phyloP scores from a whole-genome alignment of 345 rosid genomes.

The Microcos paniculata region DNA sequence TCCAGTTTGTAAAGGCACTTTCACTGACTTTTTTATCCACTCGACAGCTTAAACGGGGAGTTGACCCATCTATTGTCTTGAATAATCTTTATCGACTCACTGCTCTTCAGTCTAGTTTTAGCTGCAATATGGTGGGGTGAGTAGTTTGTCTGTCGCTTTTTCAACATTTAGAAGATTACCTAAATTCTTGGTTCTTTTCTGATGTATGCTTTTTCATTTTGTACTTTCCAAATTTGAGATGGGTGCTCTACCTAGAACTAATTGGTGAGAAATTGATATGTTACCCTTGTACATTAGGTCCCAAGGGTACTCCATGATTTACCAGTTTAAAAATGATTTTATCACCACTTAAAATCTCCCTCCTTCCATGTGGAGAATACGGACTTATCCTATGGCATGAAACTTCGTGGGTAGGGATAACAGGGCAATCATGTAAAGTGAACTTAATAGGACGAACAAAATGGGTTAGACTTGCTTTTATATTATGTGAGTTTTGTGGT shows the following conservation, averaged over 20 bases:
- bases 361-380: background rate
- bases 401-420: background rate
- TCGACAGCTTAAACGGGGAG: slow-evolving; percentile 80
- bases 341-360: background rate
- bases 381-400: background rate
- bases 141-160: slow-evolving; percentile 23
- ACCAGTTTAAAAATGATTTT: background rate
- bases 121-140: slow-evolving; percentile 98
- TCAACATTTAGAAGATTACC: background rate
- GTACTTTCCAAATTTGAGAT: background rate
- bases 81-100: slow-evolving; percentile 88
- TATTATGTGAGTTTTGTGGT: background rate
- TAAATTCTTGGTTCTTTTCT: background rate
- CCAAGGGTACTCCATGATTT: background rate
- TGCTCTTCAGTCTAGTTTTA: slow-evolving; percentile 91
- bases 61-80: slow-evolving; percentile 74
- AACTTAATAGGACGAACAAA: background rate
- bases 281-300: background rate
- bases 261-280: background rate
- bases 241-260: background rate
- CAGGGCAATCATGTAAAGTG: background rate
- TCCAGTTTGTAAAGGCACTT: slow-evolving; percentile 2
- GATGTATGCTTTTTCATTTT: background rate
- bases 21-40: background rate
- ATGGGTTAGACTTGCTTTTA: background rate